phyloP scores from a whole-genome alignment of 306 rosid species.

The Medicago truncatula region MtrunA17r5.0-ANR NC_053043.1:14989501-14990000 shows the following conservation, averaged over 20 bases:
- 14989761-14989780: slow-evolving; percentile 69
- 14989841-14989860: slow-evolving; percentile 44
- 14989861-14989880: slow-evolving; percentile 23
- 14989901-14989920: neutral
- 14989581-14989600: slow-evolving; percentile 1
- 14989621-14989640: slow-evolving; percentile 24
- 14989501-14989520: slow-evolving; percentile 16
- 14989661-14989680: slow-evolving; percentile 1
- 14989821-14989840: slow-evolving; percentile 39
- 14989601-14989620: neutral
- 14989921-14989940: neutral
- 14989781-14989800: slow-evolving; percentile 83
- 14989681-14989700: slow-evolving; percentile 34
- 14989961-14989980: slow-evolving; percentile 28
- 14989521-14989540: neutral
- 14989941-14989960: slow-evolving; percentile 28
- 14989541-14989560: neutral
- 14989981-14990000: slow-evolving; percentile 60
- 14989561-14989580: neutral
- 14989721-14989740: neutral
- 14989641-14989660: neutral
- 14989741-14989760: slow-evolving; percentile 32
- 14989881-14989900: slow-evolving; percentile 34
- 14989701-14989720: neutral
- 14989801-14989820: slow-evolving; percentile 62